phyloP scores from a whole-genome alignment of 2,329 filamentous ascomycete genomes.

The Lachnellula arida region DNA sequence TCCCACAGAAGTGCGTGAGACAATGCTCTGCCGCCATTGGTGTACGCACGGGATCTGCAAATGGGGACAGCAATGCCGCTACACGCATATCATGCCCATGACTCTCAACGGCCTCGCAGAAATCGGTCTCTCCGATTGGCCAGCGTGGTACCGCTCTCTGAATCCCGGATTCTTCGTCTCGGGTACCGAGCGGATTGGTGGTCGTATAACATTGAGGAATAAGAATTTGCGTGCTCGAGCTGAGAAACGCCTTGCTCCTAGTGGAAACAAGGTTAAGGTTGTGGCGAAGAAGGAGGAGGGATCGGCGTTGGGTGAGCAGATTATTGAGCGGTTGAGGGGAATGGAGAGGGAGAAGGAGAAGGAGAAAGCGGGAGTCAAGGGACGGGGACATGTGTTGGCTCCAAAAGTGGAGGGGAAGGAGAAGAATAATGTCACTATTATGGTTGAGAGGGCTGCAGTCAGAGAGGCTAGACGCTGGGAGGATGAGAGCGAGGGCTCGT shows the following conservation, averaged over 20 bases:
- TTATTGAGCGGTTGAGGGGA: slow-evolving; percentile 13
- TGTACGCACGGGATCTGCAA: slow-evolving; percentile 45
- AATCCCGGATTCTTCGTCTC: slow-evolving; percentile 23
- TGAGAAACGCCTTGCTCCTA: background rate
- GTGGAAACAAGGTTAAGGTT: background rate
- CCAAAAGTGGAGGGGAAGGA: background rate
- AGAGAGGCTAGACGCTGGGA: no score
- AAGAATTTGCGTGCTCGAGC: background rate
- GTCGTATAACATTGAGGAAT: background rate
- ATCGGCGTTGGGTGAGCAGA: slow-evolving; percentile 12
- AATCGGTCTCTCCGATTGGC: slow-evolving; percentile 40
- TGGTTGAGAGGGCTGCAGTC: no score
- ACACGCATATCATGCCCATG: slow-evolving; percentile 44
- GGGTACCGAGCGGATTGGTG: background rate
- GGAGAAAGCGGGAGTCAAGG: background rate
- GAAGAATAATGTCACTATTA: background rate
- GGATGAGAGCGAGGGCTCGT: no score
- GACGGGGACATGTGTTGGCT: background rate
- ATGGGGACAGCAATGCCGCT: slow-evolving; percentile 41
- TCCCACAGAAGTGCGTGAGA: background rate
- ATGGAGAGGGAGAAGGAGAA: slow-evolving; percentile 10
- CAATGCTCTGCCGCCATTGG: slow-evolving; percentile 42
- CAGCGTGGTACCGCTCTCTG: slow-evolving; percentile 38
- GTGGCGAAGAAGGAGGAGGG: background rate
- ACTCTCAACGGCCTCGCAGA: slow-evolving; percentile 37